A percentile compares a stretch with the other conserved stretches of the same genome.
phyloP scores from a whole-genome alignment of 148 eudicot species.

The Spergularia bocconei region DNA sequence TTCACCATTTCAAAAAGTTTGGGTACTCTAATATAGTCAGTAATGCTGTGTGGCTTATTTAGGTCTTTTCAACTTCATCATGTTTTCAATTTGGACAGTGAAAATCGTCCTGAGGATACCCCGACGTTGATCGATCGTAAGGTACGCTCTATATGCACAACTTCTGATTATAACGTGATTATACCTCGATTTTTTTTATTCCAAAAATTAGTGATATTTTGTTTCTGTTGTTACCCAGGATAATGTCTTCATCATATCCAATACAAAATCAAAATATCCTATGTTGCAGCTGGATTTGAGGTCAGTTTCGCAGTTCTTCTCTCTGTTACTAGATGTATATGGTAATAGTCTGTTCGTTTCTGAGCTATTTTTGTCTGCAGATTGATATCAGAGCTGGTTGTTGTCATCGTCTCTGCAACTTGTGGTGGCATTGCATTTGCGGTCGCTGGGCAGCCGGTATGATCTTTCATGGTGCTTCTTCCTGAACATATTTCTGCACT shows the following conservation, averaged over 20 bases:
- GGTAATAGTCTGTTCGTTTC: constrained; percentile 5
- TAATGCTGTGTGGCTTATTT: constrained; percentile 23
- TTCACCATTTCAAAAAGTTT: background rate
- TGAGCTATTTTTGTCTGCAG: constrained; percentile 37
- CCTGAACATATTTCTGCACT: background rate
- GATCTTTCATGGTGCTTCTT: constrained; percentile 20
- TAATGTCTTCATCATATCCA: constrained; percentile 94
- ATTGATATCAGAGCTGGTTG: constrained; percentile 91
- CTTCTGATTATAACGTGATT: constrained; percentile 5
- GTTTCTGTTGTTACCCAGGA: constrained; percentile 47
- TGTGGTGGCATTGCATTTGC: constrained; percentile 99
- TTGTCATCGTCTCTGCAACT: constrained; percentile 96
- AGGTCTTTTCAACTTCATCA: constrained; percentile 91
- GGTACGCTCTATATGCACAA: constrained; percentile 39
- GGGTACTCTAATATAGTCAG: constrained; percentile 16
- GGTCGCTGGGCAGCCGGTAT: constrained; percentile 96
- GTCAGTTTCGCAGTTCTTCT: constrained; percentile 31
- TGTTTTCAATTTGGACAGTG: constrained; percentile 84
- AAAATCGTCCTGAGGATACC: constrained; percentile 79
- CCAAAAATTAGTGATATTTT: background rate
- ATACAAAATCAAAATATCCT: constrained; percentile 88
- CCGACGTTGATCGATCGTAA: constrained; percentile 87
- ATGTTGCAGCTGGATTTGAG: constrained; percentile 89
- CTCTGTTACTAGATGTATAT: constrained; percentile 1
- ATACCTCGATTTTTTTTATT: constrained; percentile 7